Evolutionary conservation across 768 basidiomycete genomes (phyloP), one percentile per base, ranked within the genome.

Genomic region (Infundibulicybe gibba): DNA sequence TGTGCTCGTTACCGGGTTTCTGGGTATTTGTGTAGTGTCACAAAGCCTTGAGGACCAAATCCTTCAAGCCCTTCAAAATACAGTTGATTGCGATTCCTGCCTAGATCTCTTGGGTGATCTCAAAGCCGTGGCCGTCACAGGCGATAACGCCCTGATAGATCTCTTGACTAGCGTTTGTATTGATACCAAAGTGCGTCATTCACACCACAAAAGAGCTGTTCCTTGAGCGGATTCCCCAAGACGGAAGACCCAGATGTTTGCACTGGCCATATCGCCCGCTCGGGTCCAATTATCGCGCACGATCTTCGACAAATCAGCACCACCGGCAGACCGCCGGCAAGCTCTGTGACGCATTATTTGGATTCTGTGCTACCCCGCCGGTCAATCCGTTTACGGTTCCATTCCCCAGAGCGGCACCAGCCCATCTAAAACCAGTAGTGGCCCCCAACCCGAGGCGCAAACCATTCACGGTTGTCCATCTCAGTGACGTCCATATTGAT

Each of bases 401-500:
- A 5, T 70, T 81, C 48, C 73, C 78, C 2, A 71, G 70, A 39
- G 42, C 70, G 2, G 56, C 67, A 6, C 74, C 77, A 1, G 45
- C 58, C 1, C 59, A 61, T 12, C 68, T 69, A 5, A 66, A 64
- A 40, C 49, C 48, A 1, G 69, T 66, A 48, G 52, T 45, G 3
- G 72, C 72, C 3, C 59, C 56, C 1, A 72, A 8, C 3, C 25
- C 25, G 8, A 25, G 76, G 5, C 67, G 64, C 41, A 17, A 63
- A 16, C 74, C 80, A 1, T 74, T 83, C 56, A 71, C 78, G 51
- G 77, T 83, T 6, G 72, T 74, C 0, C 83, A 85, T 55, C 74
- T 85, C 57, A 80, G 77, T 53, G 83, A 83, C 55, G 75, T 76
- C 4, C 83, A 85, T 52, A 76, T 85, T 32, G 83, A 83, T 53